A percentile compares a stretch with the other conserved stretches of the same genome.
Conservation (phyloP, 345 rosid genomes). For the Rhodomyrtus tomentosa region DNA sequence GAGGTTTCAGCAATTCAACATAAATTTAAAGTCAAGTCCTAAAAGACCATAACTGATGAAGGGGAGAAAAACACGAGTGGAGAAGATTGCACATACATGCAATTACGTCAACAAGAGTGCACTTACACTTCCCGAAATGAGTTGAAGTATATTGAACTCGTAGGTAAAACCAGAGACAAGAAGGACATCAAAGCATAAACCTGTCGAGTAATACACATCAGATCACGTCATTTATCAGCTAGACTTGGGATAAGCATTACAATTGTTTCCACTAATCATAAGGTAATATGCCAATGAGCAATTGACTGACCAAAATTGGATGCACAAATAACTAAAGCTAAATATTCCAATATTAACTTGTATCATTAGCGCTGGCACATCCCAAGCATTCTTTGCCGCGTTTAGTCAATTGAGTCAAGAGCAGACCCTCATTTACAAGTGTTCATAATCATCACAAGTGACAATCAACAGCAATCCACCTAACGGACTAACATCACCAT, state of each 20-base stretch:
- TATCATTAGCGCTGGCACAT: background rate
- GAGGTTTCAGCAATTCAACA: background rate
- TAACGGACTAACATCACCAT: background rate
- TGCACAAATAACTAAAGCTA: background rate
- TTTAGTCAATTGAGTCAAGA: background rate
- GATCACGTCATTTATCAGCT: background rate
- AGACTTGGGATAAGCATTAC: background rate
- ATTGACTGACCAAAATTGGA: background rate
- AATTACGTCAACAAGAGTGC: background rate
- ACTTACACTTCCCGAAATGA: slow-evolving; percentile 97
- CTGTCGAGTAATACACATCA: slow-evolving; percentile 19
- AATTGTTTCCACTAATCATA: background rate
- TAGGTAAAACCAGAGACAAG: slow-evolving; percentile 66
- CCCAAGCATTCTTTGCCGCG: background rate
- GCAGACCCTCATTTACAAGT: background rate
- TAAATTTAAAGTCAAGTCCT: background rate
- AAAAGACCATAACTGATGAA: background rate
- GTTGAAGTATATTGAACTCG: slow-evolving; percentile 76
- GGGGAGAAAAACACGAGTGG: background rate
- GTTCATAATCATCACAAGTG: background rate
- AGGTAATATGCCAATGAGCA: background rate
- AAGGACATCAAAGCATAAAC: slow-evolving; percentile 90
- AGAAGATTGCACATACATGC: background rate
- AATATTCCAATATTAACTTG: background rate
- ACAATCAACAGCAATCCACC: background rate